Evolutionary conservation across 2,329 filamentous ascomycete species (phyloP), one percentile per base, ranked within the genome.

Genomic region (Ophiostoma ips): DNA sequence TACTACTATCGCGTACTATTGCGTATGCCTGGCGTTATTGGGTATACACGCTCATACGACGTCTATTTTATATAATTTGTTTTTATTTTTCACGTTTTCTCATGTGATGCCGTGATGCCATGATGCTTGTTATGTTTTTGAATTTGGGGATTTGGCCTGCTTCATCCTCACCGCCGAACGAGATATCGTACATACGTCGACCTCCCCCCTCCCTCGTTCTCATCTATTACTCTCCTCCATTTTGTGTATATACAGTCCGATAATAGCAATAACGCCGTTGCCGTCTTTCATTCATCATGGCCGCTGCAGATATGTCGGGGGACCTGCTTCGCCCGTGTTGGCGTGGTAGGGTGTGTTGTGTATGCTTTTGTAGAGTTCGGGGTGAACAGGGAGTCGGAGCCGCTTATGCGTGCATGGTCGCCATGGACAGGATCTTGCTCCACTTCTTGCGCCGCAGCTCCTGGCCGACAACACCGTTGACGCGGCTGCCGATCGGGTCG

Each of bases 361-460:
- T 28, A 16, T 37, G 35, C 12, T 24, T 24, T 10, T 40, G 19
- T 40, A 24, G 37, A n/a, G 3, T n/a, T 16, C 24, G 11, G 13
- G 3, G 21, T n/a, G 13, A n/a, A 8, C 16, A 30, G 13, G 30
- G 11, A 31, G 36, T n/a, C n/a, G n/a, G n/a, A n/a, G n/a, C n/a
- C n/a, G n/a, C n/a, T n/a, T 68, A 78, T 35, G 70, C 75, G 59
- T 79, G 73, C 68, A 76, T 74, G 19, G 92, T 90, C 50, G 92
- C 92, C 75, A 98, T 78, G 59, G 87, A 94, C 63, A 98, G 68
- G 61, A 98, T 96, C 78, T 96, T 98, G 61, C 88, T 94, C 92
- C 92, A 98, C 70, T 94, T 84, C 75, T 86, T 92, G 64, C 86
- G 79, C 64, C 86, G 81, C 66, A 98, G 68, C 71, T 98, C 92